Conservation (phyloP, 192 early-diverging fungal genomes). For the Rhizoclosmatium globosum region DNA sequence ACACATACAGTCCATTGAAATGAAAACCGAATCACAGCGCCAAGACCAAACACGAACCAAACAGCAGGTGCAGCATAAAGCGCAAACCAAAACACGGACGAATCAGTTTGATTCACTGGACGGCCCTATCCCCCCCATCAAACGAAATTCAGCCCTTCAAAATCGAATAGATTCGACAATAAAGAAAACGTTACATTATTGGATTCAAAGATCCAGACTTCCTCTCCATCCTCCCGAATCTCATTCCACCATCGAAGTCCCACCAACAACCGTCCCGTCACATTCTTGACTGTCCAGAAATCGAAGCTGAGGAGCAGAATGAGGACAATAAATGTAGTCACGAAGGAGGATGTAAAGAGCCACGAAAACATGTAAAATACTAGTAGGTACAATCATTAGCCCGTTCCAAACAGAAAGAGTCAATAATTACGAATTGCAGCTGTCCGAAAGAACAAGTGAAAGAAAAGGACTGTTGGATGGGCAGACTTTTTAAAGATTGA, state of each 20-base stretch:
- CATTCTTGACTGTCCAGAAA: conserved; percentile 99
- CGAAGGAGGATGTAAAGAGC: conserved; percentile 84
- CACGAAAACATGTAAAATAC: conserved; percentile 86
- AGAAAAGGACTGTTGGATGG: conserved; percentile 91
- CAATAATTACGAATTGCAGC: conserved; percentile 64
- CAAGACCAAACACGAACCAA: conserved; percentile 86
- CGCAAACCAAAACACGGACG: conserved; percentile 91
- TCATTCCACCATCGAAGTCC: conserved; percentile 99
- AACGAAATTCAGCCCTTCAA: conserved; percentile 9
- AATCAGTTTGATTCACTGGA: conserved; percentile 84
- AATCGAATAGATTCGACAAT: background rate
- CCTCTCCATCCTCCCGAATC: conserved; percentile 93
- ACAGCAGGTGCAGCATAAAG: conserved; percentile 86
- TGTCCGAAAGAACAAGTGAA: conserved; percentile 88
- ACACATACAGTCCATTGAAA: conserved; percentile 88
- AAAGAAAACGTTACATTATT: conserved; percentile 67
- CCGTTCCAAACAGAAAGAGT: background rate
- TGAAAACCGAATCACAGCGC: conserved; percentile 75
- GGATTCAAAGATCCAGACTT: conserved; percentile 96
- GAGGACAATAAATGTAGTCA: conserved; percentile 90
- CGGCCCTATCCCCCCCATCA: conserved; percentile 60
- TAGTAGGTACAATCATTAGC: background rate
- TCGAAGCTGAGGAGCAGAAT: conserved; percentile 94
- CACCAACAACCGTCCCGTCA: conserved; percentile 94
- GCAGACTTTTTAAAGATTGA: conserved; percentile 20